Base-by-base conservation (phyloP, 2,329 filamentous ascomycete genomes). In the Coniochaeta hoffmannii region DNA sequence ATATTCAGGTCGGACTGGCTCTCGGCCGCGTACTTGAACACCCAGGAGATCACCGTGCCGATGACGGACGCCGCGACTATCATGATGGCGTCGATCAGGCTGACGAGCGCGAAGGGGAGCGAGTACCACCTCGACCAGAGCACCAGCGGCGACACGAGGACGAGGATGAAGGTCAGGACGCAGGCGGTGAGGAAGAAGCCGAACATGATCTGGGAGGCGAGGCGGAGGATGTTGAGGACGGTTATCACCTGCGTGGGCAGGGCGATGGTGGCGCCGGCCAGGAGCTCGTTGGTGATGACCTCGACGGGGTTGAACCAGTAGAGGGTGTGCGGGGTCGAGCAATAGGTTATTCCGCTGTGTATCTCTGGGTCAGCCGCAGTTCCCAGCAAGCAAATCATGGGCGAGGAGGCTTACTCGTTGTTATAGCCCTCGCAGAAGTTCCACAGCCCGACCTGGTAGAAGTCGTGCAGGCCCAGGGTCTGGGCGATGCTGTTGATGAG, bases 231-330 rank as follows among this genome's bases (percentile, higher is more conserved):
- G 57, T 79, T 76, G 52, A 97, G 82, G 61, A 92, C 86, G 58
- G 85, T 78, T 66, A 82, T 80, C 63, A 96, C 83, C 58, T 91
- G 74, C 30, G 81, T 77, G 11, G 93, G 92, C 24, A 96, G 78
- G 11, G 88, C 88, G 68, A 97, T 91, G 34, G 85, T 88, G 22
- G 91, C 90, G 44, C 91, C 90, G 11, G 89, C 73, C 10, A 97
- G 79, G 28, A 97, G 78, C 72, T 96, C 88, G 62, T 82, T 82
- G 59, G 90, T 76, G 50, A 97, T 75, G 61, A 97, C 90, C 56
- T 87, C 76, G 41, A 96, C 87, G 0, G 92, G 92, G 68, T 97
- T 90, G 75, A 97, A 97, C 87, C 89, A 96, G 73, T 89, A 97
- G 55, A 92, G 76, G 8, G 77, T 76, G 63, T 82, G 64, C 0